Conservation (phyloP, 2,329 filamentous ascomycete genomes). For the Clonostachys sp. region DNA sequence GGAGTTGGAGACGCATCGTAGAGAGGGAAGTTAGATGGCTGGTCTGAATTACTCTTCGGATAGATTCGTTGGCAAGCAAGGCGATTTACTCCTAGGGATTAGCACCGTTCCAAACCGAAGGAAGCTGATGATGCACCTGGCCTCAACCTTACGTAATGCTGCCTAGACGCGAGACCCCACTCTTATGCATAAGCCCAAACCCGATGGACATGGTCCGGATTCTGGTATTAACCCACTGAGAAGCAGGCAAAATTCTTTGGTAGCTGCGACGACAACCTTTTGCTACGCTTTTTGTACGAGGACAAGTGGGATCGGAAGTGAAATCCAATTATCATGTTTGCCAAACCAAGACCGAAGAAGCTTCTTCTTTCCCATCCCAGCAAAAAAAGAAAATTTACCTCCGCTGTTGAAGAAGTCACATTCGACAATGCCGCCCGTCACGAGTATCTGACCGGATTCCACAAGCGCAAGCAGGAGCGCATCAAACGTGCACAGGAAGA, state of each 20-base stretch:
- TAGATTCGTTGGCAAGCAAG: too few relatives aligned
- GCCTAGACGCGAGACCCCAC: conserved; percentile 8
- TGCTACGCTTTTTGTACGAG: too few relatives aligned
- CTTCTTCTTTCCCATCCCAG: conserved; percentile 48
- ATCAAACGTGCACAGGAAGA: conserved; percentile 81
- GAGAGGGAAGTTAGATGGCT: not conserved
- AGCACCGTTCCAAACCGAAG: not conserved
- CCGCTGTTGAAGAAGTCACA: conserved; percentile 69
- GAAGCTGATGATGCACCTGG: not conserved
- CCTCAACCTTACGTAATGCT: conserved; percentile 16
- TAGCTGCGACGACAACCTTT: too few relatives aligned
- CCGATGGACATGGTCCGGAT: too few relatives aligned
- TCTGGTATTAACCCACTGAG: too few relatives aligned
- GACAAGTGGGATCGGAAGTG: too few relatives aligned
- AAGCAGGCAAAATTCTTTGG: too few relatives aligned
- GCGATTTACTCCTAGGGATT: not conserved
- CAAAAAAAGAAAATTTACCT: conserved; percentile 62
- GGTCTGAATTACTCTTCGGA: not conserved
- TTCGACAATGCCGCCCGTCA: conserved; percentile 78
- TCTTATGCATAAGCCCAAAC: conserved; percentile 2
- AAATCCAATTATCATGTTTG: conserved; percentile 34
- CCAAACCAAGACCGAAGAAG: conserved; percentile 55
- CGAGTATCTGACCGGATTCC: conserved; percentile 92
- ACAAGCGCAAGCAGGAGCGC: conserved; percentile 87
- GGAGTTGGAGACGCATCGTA: conserved; percentile 50